Percentiles rank a stretch among this genome's conserved stretches.
These are phyloP conservation scores for Clitopilus hobsonii DNA, from an alignment of 768 basidiomycete species.

Conservation along the genomic window DNA sequence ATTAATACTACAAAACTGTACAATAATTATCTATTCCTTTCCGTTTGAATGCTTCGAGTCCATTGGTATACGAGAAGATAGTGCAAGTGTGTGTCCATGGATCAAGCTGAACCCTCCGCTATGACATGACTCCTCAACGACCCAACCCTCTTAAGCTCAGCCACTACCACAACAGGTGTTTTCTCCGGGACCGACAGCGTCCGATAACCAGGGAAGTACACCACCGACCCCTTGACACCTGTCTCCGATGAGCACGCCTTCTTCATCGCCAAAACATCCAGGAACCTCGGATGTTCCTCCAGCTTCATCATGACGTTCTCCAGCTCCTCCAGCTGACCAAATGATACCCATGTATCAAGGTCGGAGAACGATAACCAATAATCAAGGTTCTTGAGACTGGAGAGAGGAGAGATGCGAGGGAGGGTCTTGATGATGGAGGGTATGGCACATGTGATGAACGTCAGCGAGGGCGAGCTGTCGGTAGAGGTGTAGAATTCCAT, in stretches of 20 bases:
- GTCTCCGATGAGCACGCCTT: too few relatives aligned
- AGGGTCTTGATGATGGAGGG: not conserved
- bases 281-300: not conserved
- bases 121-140: not conserved
- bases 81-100: not conserved
- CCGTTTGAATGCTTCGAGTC: too few relatives aligned
- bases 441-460: not conserved
- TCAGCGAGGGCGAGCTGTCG: not conserved
- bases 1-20: too few relatives aligned
- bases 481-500: not conserved
- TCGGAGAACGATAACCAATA: not conserved
- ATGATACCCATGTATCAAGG: not conserved
- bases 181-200: not conserved
- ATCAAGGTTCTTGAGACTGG: not conserved
- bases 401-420: not conserved
- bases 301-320: not conserved
- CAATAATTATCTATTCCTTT: too few relatives aligned
- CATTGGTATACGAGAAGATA: not conserved
- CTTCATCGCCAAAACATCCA: not conserved
- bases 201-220: not conserved
- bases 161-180: not conserved
- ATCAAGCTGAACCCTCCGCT: not conserved
- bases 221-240: not conserved
- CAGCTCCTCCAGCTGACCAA: not conserved
- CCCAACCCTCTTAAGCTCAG: not conserved